phyloP scores from a whole-genome alignment of 106 monocot species.

The Phalaenopsis aphrodite region DNA sequence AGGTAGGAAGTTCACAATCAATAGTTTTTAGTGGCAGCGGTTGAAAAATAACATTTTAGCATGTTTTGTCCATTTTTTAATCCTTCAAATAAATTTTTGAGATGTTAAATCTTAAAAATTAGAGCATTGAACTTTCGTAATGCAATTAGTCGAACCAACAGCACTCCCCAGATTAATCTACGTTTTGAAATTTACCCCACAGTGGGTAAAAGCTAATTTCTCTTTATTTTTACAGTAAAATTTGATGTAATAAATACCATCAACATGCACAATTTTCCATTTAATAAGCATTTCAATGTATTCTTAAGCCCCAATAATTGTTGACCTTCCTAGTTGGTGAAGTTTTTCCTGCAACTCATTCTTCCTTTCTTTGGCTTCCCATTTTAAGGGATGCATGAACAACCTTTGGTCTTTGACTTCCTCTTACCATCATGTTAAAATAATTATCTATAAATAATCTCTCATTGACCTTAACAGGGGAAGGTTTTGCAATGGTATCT shows the following conservation, averaged over 20 bases:
- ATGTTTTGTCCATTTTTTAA: not conserved
- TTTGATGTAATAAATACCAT: not conserved
- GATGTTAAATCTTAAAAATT: not conserved
- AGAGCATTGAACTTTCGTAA: not conserved
- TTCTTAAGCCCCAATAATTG: not conserved
- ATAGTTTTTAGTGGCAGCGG: not conserved
- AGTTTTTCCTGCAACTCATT: no score
- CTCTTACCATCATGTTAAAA: not conserved
- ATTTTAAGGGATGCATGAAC: not conserved
- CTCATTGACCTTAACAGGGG: conserved; percentile 40
- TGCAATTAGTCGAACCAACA: not conserved
- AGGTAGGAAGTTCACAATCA: conserved; percentile 29
- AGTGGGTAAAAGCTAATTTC: not conserved
- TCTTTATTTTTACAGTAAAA: not conserved
- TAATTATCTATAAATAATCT: not conserved
- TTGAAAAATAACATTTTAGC: not conserved
- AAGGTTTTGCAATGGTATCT: conserved; percentile 92
- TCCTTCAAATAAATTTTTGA: not conserved
- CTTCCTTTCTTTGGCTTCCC: no score
- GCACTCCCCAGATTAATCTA: not conserved
- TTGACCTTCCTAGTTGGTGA: no score
- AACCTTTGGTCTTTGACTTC: not conserved
- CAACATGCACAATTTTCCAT: not conserved
- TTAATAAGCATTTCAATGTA: not conserved
- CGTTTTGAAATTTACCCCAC: not conserved